Base-by-base conservation (phyloP, 2,329 filamentous ascomycete species). In the Aspergillus fumigatus region DNA sequence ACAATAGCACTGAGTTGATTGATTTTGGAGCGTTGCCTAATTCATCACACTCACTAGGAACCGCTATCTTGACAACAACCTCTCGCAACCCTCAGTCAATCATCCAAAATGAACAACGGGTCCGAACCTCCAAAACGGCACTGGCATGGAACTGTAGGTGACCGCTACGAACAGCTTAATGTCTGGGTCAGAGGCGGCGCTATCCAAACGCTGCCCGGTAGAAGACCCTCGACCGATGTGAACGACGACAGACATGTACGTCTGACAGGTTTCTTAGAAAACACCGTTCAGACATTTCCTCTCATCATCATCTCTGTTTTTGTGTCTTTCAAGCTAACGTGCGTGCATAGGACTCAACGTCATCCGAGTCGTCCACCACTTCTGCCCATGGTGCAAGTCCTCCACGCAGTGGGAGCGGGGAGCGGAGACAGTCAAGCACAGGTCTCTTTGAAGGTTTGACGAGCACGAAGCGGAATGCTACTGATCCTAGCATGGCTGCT, bases 391-490 rank as follows among this genome's bases (percentile, higher is more conserved):
- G 52, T 48, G 51, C 32, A 41, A 57, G 40, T 32, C 55, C 56
- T 32, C 52, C 64, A 3, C 65, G 65, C 17, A 59, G 35, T 3
- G 50, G 32, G 14, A 38, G 61, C 27, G 59, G 54, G 5, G 68
- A 71, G 23, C 62, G 69, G 27, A 65, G 69, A 53, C 65, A 68
- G 56, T 67, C 66, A 29, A 67, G 70, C 50, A 56, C 48, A 1
- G 58, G 49, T 3, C 59, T 72, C 2, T 70, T 70, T 51, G 60
- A 62, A 23, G 72, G 73, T 29, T 67, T 80, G 58, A 71, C 73
- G 4, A 71, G 68, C 27, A 77, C 79, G 65, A 81, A 81, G 60
- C 72, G 79, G 10, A 73, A 73, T 41, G 70, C 67, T 1, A 55
- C 53, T 9, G 76, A 79, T 61, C 67, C 71, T 0, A 60, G 62